Conservation (phyloP, 2,329 filamentous ascomycete species). For the Shiraia sp. region DNA sequence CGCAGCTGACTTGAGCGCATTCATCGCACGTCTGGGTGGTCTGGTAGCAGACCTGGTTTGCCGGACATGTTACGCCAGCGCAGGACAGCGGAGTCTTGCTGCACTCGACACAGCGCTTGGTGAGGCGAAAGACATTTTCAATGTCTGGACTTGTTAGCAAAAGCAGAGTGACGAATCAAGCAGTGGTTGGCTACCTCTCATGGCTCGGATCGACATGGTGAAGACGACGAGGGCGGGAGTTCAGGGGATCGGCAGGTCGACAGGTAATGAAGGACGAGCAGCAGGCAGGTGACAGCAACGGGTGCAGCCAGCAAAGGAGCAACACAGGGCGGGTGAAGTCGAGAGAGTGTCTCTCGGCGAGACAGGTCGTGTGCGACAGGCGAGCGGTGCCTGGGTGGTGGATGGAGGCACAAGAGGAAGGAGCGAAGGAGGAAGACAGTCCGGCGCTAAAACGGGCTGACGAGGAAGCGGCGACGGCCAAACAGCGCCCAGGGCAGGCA, state of each 20-base stretch:
- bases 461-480: constrained; percentile 6
- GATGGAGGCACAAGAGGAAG: constrained; percentile 13
- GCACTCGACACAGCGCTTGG: constrained; percentile 65
- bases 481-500: constrained; percentile 4
- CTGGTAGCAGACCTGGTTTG: constrained; percentile 62
- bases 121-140: constrained; percentile 49
- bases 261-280: constrained; percentile 7
- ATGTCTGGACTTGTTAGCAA: constrained; percentile 34
- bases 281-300: constrained; percentile 13
- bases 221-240: constrained; percentile 6
- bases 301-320: constrained; percentile 9
- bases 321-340: constrained; percentile 2
- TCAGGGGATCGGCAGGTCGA: constrained; percentile 18
- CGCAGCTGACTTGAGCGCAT: constrained; percentile 63
- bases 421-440: constrained; percentile 4
- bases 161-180: not conserved
- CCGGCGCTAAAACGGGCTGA: constrained; percentile 9
- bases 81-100: constrained; percentile 55
- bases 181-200: constrained; percentile 12
- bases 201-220: constrained; percentile 22
- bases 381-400: constrained; percentile 8
- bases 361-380: constrained; percentile 8
- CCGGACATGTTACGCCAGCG: constrained; percentile 56
- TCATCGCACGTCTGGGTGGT: constrained; percentile 61
- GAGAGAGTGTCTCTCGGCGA: constrained; percentile 1